Conservation (phyloP, 495 filamentous ascomycete genomes). For the Penicillium goetzii region DNA sequence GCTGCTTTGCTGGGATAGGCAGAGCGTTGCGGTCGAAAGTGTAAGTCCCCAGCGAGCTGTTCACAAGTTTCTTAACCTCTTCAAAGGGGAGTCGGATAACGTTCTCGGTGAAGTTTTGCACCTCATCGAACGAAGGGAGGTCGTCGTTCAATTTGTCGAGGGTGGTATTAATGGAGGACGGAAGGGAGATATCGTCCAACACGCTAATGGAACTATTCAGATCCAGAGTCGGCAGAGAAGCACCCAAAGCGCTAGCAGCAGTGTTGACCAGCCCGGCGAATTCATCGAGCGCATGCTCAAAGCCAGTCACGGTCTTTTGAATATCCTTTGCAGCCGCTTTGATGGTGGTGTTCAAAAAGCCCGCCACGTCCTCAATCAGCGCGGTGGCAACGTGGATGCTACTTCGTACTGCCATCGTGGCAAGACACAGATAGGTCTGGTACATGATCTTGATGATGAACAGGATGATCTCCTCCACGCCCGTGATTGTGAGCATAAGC, state of each 20-base stretch:
- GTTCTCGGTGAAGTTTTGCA: conserved; percentile 74
- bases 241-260: conserved; percentile 35
- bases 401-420: conserved; percentile 76
- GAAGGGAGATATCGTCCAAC: conserved; percentile 72
- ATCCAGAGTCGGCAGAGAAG: conserved; percentile 57
- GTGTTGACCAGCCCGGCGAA: conserved; percentile 53
- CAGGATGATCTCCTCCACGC: conserved; percentile 82
- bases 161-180: conserved; percentile 34
- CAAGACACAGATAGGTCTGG: conserved; percentile 84
- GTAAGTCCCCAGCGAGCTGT: conserved; percentile 67
- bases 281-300: conserved; percentile 65
- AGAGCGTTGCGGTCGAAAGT: conserved; percentile 75
- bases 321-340: conserved; percentile 66
- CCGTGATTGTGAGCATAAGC: conserved; percentile 76
- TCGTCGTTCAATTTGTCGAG: conserved; percentile 65
- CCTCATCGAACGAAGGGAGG: conserved; percentile 83
- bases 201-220: conserved; percentile 60
- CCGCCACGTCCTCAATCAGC: conserved; percentile 69
- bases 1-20: conserved; percentile 77
- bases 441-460: conserved; percentile 91
- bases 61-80: conserved; percentile 69
- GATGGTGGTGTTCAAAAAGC: conserved; percentile 75
- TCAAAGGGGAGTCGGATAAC: conserved; percentile 80
- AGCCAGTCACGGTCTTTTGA: conserved; percentile 52
- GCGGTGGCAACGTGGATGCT: conserved; percentile 70